phyloP scores from a whole-genome alignment of 805 yeast genomes.

The Brettanomyces sp. region DNA sequence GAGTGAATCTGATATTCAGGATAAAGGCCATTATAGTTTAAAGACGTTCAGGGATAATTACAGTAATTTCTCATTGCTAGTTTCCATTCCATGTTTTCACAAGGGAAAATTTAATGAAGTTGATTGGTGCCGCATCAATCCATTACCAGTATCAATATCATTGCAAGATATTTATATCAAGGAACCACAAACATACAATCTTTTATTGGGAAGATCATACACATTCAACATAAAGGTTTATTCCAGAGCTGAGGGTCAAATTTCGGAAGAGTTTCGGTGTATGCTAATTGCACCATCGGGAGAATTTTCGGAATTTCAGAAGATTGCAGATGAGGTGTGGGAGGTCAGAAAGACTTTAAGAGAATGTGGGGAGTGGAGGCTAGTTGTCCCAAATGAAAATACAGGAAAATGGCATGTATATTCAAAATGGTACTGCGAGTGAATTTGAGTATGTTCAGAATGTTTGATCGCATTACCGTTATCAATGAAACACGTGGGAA shows the following conservation, averaged over 20 bases:
- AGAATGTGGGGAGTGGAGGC: conserved; percentile 79
- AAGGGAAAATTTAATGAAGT: conserved; percentile 52
- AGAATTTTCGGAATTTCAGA: conserved; percentile 50
- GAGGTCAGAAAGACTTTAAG: conserved; percentile 49
- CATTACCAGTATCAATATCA: conserved; percentile 54
- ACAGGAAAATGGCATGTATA: conserved; percentile 79
- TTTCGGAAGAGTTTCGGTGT: conserved; percentile 33
- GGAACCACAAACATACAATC: conserved; percentile 70
- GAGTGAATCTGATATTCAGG: conserved; percentile 17
- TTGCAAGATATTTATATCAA: conserved; percentile 70
- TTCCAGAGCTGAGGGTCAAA: background rate
- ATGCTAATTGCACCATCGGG: conserved; percentile 77
- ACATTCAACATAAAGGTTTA: conserved; percentile 42
- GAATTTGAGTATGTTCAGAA: background rate
- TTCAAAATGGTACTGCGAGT: conserved; percentile 62
- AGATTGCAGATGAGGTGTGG: conserved; percentile 44
- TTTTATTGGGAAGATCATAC: conserved; percentile 50
- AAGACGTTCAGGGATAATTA: conserved; percentile 28
- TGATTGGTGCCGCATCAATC: conserved; percentile 56
- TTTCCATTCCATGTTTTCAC: conserved; percentile 70
- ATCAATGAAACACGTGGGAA: too few relatives aligned
- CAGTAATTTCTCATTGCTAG: conserved; percentile 54
- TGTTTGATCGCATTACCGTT: too few relatives aligned
- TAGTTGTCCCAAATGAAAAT: conserved; percentile 68
- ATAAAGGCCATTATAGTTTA: conserved; percentile 25